Percentiles rank a stretch among this genome's conserved stretches.
Evolutionary conservation across 2,329 filamentous ascomycete species (phyloP).

Genomic region (Pseudocercospora fijiensis): DNA sequence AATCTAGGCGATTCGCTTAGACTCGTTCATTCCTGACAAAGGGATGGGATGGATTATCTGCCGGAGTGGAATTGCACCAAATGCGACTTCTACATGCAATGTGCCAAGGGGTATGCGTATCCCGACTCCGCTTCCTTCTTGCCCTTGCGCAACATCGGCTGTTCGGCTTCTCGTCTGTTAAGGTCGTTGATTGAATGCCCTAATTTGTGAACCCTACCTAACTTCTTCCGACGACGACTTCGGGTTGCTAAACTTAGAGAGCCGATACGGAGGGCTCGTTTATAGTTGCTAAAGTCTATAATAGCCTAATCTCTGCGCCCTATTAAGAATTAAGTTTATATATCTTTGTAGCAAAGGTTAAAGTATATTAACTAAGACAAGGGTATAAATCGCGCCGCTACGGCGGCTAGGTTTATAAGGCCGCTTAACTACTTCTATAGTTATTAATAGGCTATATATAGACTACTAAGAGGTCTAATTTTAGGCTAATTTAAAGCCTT

Average conservation of each 20-base stretch:
- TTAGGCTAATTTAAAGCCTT: too few species aligned
- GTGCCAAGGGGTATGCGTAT: neutral
- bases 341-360: too few species aligned
- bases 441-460: too few species aligned
- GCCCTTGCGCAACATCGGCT: neutral
- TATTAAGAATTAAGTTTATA: neutral
- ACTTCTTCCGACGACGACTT: neutral
- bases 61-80: neutral
- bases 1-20: neutral
- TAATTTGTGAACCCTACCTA: neutral
- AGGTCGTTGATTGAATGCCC: neutral
- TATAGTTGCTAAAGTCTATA: neutral
- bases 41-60: neutral
- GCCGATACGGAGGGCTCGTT: neutral
- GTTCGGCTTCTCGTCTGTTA: too few species aligned
- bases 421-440: too few species aligned
- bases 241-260: neutral
- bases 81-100: neutral
- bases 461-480: too few species aligned
- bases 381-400: too few species aligned
- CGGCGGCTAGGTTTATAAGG: too few species aligned
- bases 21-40: neutral
- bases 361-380: too few species aligned
- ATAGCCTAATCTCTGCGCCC: neutral
- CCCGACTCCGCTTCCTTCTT: neutral